A percentile compares a stretch with the other conserved stretches of the same genome.
Conservation (phyloP, 495 filamentous ascomycete genomes). For the Xylaria castorea region DNA sequence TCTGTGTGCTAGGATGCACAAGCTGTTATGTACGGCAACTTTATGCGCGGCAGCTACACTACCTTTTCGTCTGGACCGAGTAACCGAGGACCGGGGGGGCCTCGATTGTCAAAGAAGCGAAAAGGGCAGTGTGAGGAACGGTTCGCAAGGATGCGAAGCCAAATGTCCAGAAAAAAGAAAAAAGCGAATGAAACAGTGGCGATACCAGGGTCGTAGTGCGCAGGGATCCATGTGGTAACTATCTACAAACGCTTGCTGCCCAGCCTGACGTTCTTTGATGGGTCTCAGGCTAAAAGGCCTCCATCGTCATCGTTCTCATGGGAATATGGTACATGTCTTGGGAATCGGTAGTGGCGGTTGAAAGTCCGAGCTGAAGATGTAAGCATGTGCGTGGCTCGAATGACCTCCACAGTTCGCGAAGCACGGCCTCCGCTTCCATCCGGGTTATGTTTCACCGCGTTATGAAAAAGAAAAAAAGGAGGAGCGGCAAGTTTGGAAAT, state of each 20-base stretch:
- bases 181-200: not conserved
- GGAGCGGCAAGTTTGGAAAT: not conserved
- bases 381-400: not conserved
- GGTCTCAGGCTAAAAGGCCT: not conserved
- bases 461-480: not conserved
- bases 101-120: not conserved
- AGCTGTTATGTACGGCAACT: not conserved
- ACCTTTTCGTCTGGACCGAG: not conserved
- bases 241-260: not conserved
- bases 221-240: not conserved
- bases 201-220: not conserved
- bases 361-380: not conserved
- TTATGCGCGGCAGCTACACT: not conserved
- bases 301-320: not conserved
- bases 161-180: not conserved
- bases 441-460: not conserved
- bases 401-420: not conserved
- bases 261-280: not conserved
- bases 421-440: not conserved
- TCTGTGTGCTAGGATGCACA: not conserved
- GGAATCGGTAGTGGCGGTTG: not conserved
- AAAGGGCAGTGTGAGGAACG: too few species aligned
- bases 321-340: not conserved
- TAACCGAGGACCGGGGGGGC: not conserved
- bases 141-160: not conserved